Evolutionary conservation across 768 basidiomycete species (phyloP).

Genomic region (Fibroporia radiculosa): DNA sequence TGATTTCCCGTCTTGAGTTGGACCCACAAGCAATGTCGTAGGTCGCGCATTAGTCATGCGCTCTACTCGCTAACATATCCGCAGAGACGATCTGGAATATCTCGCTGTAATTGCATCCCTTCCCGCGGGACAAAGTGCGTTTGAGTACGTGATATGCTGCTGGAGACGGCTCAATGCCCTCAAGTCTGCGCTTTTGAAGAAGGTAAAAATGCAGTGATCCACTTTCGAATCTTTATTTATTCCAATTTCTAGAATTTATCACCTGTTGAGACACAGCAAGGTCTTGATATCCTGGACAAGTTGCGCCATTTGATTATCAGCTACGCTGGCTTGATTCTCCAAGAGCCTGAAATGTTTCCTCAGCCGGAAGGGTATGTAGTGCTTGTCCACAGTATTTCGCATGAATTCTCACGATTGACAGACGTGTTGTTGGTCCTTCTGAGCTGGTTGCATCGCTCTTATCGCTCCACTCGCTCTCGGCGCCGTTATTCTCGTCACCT

Average conservation of each 20-base stretch:
- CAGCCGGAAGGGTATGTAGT: slow-evolving; percentile 65
- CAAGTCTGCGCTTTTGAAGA: slow-evolving; percentile 49
- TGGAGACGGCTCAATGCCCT: slow-evolving; percentile 81
- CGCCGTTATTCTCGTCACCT: slow-evolving; percentile 50
- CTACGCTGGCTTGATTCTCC: slow-evolving; percentile 81
- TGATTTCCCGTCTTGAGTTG: slow-evolving; percentile 81
- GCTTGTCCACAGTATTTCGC: neutral
- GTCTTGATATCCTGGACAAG: slow-evolving; percentile 60
- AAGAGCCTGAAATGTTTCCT: slow-evolving; percentile 93
- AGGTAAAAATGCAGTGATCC: slow-evolving; percentile 31
- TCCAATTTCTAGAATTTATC: slow-evolving; percentile 42
- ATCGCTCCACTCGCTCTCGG: slow-evolving; percentile 58
- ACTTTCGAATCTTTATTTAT: no score
- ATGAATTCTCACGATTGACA: slow-evolving; percentile 19
- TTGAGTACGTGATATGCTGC: slow-evolving; percentile 84
- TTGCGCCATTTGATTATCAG: slow-evolving; percentile 78
- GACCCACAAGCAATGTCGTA: slow-evolving; percentile 67
- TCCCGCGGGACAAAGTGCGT: slow-evolving; percentile 69
- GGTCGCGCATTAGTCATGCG: slow-evolving; percentile 17
- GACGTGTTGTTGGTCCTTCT: slow-evolving; percentile 63
- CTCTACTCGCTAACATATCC: neutral
- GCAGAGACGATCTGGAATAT: slow-evolving; percentile 70
- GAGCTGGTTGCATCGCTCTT: slow-evolving; percentile 84
- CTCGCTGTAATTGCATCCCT: slow-evolving; percentile 68
- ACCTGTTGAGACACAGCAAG: slow-evolving; percentile 54